Base-by-base conservation (phyloP, 2,329 filamentous ascomycete species). In the Phyllosticta capitalensis region DNA sequence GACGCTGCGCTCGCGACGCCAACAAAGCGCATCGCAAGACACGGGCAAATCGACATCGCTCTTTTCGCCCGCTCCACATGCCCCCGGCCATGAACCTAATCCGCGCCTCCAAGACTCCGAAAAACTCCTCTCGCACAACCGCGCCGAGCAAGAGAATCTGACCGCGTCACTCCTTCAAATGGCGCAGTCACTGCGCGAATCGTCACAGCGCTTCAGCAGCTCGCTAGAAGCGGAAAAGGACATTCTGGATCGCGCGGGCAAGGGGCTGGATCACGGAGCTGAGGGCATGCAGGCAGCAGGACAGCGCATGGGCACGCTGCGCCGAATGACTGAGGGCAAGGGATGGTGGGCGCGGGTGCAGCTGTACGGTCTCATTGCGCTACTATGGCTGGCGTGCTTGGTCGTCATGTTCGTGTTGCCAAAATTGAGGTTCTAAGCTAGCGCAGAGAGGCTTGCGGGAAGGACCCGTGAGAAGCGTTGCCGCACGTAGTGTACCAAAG, bases 291-390 rank as follows among this genome's bases (percentile, higher is more conserved):
- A 91, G 62, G 82, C 84, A 1, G 90, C 92, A 3, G 84, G 84
- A 57, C 82, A 83, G 63, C 79, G 84, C 63, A 95, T 97, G 89
- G 87, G 89, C 1, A 80, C 83, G 67, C 72, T 97, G 69, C 79
- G 83, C 65, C 81, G 81, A 56, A 90, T 95, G 85, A 90, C 87
- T 17, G 92, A 96, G 76, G 92, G 91, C 3, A 86, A 87, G 70
- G 91, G 91, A 0, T 95, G 88, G 88, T 90, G 83, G 84, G 91
- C 88, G 5, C 78, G 92, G 56, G 83, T 95, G 78, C 79, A 92
- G 74, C 78, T 96, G 62, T 96, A 94, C 77, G 87, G 79, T 48
- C 88, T 89, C 81, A 91, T 96, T 54, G 88, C 86, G 67, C 90
- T 83, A 28, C 72, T 96, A 63, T 92, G 90, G 86, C 67, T 95